These are phyloP conservation scores for Perkinsus marinus DNA, from an alignment of 169 alveolate genomes.

Conservation along the genomic window DNA sequence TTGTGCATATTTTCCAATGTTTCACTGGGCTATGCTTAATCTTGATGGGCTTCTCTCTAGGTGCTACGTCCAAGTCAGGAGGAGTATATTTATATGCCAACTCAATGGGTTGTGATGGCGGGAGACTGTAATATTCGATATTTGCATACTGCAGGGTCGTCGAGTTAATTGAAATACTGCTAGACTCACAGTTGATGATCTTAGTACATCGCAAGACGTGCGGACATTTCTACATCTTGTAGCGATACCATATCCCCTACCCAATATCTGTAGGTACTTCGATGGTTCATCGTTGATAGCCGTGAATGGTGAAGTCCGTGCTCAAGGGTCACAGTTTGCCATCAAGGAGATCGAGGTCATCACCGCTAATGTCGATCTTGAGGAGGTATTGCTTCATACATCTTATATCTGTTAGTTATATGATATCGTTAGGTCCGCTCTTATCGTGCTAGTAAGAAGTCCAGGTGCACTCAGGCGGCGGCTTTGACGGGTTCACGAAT, in stretches of 20 bases:
- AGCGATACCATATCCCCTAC: too few species aligned
- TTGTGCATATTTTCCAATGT: too few species aligned
- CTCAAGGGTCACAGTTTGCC: slow-evolving; percentile 4
- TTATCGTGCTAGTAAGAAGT: neutral
- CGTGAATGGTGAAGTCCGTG: slow-evolving; percentile 42
- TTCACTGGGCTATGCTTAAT: too few species aligned
- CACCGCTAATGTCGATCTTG: slow-evolving; percentile 35
- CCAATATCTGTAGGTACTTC: slow-evolving; percentile 23
- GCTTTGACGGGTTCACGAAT: slow-evolving; percentile 1
- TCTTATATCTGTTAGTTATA: neutral
- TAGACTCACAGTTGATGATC: too few species aligned
- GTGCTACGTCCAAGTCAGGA: slow-evolving; percentile 40
- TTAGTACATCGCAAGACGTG: too few species aligned
- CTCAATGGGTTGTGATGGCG: slow-evolving; percentile 54
- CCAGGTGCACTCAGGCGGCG: neutral
- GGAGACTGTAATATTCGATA: slow-evolving; percentile 10
- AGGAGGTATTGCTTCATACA: slow-evolving; percentile 18
- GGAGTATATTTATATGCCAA: slow-evolving; percentile 50
- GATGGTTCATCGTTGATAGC: slow-evolving; percentile 45
- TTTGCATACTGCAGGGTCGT: too few species aligned
- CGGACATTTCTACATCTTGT: too few species aligned
- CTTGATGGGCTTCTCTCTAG: neutral
- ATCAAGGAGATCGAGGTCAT: slow-evolving; percentile 25
- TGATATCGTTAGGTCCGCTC: neutral
- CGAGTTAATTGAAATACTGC: too few species aligned